Evolutionary conservation across 805 yeast genomes (phyloP).

Genomic region (Brettanomyces sp.): DNA sequence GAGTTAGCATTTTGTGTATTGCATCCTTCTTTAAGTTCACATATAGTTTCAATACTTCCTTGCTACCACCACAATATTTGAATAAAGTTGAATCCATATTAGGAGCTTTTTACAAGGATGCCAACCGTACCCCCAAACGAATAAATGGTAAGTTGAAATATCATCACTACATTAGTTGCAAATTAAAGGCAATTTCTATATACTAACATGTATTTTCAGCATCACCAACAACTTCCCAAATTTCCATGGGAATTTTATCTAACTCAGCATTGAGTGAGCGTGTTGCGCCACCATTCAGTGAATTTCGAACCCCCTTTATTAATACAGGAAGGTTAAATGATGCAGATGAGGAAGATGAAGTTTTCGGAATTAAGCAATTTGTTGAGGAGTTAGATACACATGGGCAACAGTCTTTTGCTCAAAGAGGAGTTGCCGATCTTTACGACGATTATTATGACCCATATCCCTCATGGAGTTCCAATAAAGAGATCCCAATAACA

Average conservation of each 20-base stretch:
- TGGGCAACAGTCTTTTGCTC: slow-evolving; percentile 14
- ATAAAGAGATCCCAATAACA: slow-evolving; percentile 36
- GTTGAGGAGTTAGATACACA: slow-evolving; percentile 26
- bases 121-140: too few species aligned
- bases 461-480: slow-evolving; percentile 43
- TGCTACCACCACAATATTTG: too few species aligned
- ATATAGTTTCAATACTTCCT: too few species aligned
- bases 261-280: slow-evolving; percentile 21
- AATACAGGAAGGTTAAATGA: slow-evolving; percentile 36
- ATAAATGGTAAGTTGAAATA: too few species aligned
- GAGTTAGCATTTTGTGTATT: too few species aligned
- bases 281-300: slow-evolving; percentile 28
- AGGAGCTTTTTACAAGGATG: too few species aligned
- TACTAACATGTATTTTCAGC: too few species aligned
- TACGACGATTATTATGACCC: slow-evolving; percentile 39
- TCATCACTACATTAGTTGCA: too few species aligned
- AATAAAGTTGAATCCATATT: too few species aligned
- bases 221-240: slow-evolving; percentile 9
- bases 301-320: slow-evolving; percentile 35
- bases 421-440: slow-evolving; percentile 29
- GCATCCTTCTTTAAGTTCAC: too few species aligned
- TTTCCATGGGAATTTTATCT: neutral
- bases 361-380: slow-evolving; percentile 21
- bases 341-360: slow-evolving; percentile 24
- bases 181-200: too few species aligned